Base-by-base conservation (phyloP, 2,329 filamentous ascomycete genomes). In the Pezicula radicicola region DNA sequence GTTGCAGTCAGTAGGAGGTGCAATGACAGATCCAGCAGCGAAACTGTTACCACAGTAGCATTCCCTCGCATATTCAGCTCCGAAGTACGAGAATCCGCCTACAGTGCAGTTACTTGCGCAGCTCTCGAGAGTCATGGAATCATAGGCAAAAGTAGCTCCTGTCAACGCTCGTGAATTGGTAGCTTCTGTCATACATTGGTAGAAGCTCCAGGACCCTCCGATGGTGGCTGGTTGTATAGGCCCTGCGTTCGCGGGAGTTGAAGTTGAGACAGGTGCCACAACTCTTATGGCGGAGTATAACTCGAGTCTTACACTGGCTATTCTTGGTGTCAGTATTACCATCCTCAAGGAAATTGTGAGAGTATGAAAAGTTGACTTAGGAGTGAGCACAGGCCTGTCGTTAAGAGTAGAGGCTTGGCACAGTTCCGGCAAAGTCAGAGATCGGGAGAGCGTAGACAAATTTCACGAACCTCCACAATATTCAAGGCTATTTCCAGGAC, bases 71-170 rank as follows among this genome's bases (percentile, higher is more conserved):
- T 40, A 49, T 41, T 36, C 28, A 13, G 68, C 61, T 30, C 70
- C 70, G 21, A 65, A 65, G 52, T 65, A 68, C 3, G 51, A 60
- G 42, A 63, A 70, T 1, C 57, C 62, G 2, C 46, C 46, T 13
- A 4, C 10, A 3, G 50, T 44, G 40, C 59, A 66, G 25, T 59
- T 51, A 1, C 50, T 33, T 10, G 51, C 55, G 45, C 66, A 68
- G 28, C 53, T 55, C 35, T 66, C 58, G 39, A 64, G 53, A 4
- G 60, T 60, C 63, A 65, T 65, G 6, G 45, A 36, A 42, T 60
- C 52, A 25, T 51, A 46, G 21, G 53, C 55, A 36, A 49, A 45
- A 10, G 49, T 54, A 13, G 54, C 48, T 16, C 45, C 39, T 19
- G 48, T 46, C 46, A 63, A 52, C 7, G 60, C 56, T 41, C 49